Evolutionary conservation across 2,329 filamentous ascomycete species (phyloP), one percentile per base, ranked within the genome.

Genomic region (Pseudocercospora musae): DNA sequence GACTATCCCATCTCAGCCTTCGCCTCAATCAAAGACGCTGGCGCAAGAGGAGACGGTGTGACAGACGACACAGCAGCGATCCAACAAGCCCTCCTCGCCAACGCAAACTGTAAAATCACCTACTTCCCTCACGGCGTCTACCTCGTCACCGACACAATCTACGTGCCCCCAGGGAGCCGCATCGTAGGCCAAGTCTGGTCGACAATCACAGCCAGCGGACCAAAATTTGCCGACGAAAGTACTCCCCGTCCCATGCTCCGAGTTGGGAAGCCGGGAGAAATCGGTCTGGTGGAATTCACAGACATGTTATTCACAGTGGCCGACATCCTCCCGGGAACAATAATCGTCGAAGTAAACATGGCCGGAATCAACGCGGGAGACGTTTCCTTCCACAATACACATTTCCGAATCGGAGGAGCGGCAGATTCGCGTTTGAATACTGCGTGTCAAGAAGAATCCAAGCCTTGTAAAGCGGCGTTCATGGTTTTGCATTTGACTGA

Each of bases 141-240:
- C 68, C 72, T 79, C 27, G 76, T 84, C 18, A 78, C 75, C 0
- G 71, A 74, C 10, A 84, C 82, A 0, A 71, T 84, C 20, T 75
- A 77, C 37, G 68, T 84, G 37, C 82, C 82, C 0, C 72, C 78
- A 2, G 79, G 81, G 4, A 82, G 80, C 4, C 77, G 78, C 1
- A 79, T 87, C 37, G 78, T 85, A 6, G 85, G 85, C 25, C 82
- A 87, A 71, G 79, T 79, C 5, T 84, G 82, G 77, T 78, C 83
- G 77, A 9, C 81, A 83, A 69, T 80, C 76, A 69, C 60, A n/a
- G 84, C 77, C 2, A 73, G 72, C 3, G 84, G 84, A 10, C 60
- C 67, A 61, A 78, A 75, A 50, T 87, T 82, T 71, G 76, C 70
- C 58, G 74, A 80, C 59, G 71, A 74, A 0, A 72, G 64, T 48